Evolutionary conservation across 108 stramenopile species (phyloP), one percentile per base, ranked within the genome.

Genomic region (Cyclotella kingstonii): DNA sequence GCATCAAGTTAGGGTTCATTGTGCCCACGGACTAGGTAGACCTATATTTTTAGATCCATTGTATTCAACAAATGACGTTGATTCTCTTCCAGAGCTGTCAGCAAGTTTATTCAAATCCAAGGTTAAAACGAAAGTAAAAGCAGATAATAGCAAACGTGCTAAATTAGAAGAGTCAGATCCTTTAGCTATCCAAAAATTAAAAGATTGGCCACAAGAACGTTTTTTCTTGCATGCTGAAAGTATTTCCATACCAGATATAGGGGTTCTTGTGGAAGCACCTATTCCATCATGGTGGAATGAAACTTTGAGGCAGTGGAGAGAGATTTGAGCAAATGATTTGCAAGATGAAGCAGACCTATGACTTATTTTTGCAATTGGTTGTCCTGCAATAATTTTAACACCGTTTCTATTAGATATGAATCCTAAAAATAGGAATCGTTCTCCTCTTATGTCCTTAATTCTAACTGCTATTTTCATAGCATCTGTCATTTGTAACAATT

Each of bases 1-100:
- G 44, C 90, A 91, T 70, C 90, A 91, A 67, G 82, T 91, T 19
- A 77, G 90, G 44, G 76, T 81, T 0, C 90, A 91, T 57, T 78
- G 80, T 34, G 82, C 85, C 8, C 64, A 70, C 35, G 81, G 54
- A 41, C 41, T 89, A 30, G n/a, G 50, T 2, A 43, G 68, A 9
- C 87, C 87, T 6, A 68, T 89, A 21, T 58, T 83, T 29, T 26
- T 70, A 14, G 84, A 85, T 55, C 54, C 69, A 0, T 50, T 73
- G 54, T 89, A 89, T 71, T 66, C 66, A n/a, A 9, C 35, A 40
- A 18, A 28, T 27, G 17, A 4, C 15, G 12, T 33, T 0, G 41
- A 29, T n/a, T 12, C 11, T 17, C 21, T 21, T 27, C 22, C 27
- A 19, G 21, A 18, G 15, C 29, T 17, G 26, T 41, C 27, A 18